phyloP scores from a whole-genome alignment of 495 filamentous ascomycete genomes.

The Penicillium goetzii region DNA sequence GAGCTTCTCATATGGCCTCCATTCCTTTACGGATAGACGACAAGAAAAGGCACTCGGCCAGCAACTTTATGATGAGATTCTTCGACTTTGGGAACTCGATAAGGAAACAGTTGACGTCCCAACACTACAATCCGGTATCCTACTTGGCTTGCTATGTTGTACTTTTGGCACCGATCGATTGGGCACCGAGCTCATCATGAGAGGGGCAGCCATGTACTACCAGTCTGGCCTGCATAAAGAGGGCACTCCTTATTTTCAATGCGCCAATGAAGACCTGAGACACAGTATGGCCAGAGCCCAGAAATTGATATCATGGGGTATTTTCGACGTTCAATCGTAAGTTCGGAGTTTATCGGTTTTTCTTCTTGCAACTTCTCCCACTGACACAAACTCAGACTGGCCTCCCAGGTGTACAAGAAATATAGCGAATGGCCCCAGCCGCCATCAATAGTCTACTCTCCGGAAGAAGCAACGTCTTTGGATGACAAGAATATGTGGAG shows the following conservation, averaged over 20 bases:
- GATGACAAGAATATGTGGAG: constrained; percentile 17
- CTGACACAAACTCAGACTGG: constrained; percentile 20
- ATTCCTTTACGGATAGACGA: constrained; percentile 30
- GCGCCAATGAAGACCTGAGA: neutral
- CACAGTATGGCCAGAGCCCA: constrained; percentile 17
- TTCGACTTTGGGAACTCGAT: constrained; percentile 29
- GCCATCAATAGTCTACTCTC: constrained; percentile 22
- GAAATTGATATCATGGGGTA: constrained; percentile 30
- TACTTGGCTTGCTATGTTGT: constrained; percentile 33
- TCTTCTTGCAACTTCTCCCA: neutral
- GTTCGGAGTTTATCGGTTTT: neutral
- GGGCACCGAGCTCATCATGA: constrained; percentile 32
- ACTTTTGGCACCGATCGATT: constrained; percentile 35
- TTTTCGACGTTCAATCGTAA: constrained; percentile 35
- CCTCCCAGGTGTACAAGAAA: constrained; percentile 33
- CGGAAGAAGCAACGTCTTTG: constrained; percentile 21
- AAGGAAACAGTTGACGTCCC: constrained; percentile 10
- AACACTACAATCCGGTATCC: constrained; percentile 31
- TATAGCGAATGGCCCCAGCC: constrained; percentile 21
- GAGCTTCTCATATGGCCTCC: constrained; percentile 33
- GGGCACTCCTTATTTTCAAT: neutral
- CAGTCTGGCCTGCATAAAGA: constrained; percentile 16
- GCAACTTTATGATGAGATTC: constrained; percentile 29
- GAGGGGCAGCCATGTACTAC: constrained; percentile 23
- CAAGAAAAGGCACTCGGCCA: constrained; percentile 32